phyloP scores from a whole-genome alignment of 306 rosid species.

The Glycine tomentella region DNA sequence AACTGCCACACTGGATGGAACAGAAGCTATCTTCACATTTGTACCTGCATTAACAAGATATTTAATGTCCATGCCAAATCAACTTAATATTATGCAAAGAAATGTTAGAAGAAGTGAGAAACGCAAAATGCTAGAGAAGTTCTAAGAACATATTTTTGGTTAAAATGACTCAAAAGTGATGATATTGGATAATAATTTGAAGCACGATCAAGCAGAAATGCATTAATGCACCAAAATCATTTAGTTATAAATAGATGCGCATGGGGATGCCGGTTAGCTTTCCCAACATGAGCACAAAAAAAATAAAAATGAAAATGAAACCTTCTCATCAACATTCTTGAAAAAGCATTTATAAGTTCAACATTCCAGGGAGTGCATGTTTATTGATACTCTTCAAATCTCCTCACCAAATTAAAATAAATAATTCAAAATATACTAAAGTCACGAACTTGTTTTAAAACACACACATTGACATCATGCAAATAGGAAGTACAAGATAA shows the following conservation, averaged over 20 bases:
- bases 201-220: neutral
- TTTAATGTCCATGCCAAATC: slow-evolving; percentile 37
- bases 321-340: neutral
- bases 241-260: neutral
- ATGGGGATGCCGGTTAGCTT: neutral
- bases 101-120: slow-evolving; percentile 1
- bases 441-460: neutral
- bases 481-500: slow-evolving; percentile 4
- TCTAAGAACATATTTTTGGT: no score
- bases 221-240: neutral
- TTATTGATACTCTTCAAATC: neutral
- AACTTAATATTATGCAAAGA: neutral
- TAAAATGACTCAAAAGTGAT: slow-evolving; percentile 6
- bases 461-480: slow-evolving; percentile 6
- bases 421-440: neutral
- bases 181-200: slow-evolving; percentile 10
- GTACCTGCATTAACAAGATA: slow-evolving; percentile 65
- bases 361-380: neutral
- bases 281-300: neutral
- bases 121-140: neutral
- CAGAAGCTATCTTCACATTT: slow-evolving; percentile 79
- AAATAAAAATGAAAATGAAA: neutral
- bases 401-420: neutral
- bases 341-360: neutral
- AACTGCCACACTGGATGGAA: slow-evolving; percentile 71